These are phyloP conservation scores for Pseudoperonospora humuli DNA, from an alignment of 352 stramenopile species.

Conservation along the genomic window DNA sequence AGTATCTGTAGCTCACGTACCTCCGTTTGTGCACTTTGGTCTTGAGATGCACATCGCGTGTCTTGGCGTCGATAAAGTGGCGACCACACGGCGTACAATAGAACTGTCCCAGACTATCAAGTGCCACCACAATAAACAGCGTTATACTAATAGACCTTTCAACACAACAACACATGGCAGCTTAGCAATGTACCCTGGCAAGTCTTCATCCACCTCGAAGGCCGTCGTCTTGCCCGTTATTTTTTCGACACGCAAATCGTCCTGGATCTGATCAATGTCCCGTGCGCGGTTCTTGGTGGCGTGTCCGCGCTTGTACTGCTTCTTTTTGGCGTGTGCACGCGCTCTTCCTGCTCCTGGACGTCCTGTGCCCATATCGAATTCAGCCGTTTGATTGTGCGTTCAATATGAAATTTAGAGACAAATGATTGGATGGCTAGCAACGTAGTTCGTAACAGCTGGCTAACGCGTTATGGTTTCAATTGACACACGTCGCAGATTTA, in stretches of 20 bases:
- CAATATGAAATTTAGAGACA: too few relatives aligned
- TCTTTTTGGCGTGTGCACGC: constrained; percentile 77
- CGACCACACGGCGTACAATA: constrained; percentile 83
- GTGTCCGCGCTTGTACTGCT: constrained; percentile 80
- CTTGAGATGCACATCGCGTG: constrained; percentile 67
- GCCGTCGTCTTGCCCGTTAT: constrained; percentile 43
- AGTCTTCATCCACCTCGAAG: constrained; percentile 80
- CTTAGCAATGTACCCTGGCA: constrained; percentile 47
- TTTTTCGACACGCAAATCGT: constrained; percentile 68
- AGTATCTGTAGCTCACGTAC: constrained; percentile 12
- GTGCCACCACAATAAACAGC: neutral
- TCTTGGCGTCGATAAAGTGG: constrained; percentile 81
- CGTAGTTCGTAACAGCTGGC: constrained; percentile 8
- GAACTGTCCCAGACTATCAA: constrained; percentile 65
- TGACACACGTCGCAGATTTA: constrained; percentile 18
- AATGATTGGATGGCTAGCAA: constrained; percentile 14
- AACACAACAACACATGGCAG: neutral
- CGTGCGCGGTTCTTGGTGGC: constrained; percentile 72
- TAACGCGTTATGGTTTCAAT: constrained; percentile 12
- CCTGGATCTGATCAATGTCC: constrained; percentile 85
- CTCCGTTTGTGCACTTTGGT: constrained; percentile 85
- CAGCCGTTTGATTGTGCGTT: too few relatives aligned
- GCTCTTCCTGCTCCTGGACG: constrained; percentile 49
- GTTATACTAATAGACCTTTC: neutral
- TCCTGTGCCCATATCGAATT: constrained; percentile 25